Percentiles rank a stretch among this genome's conserved stretches.
Conservation (phyloP, 495 filamentous ascomycete species). For the Cercophora scortea region DNA sequence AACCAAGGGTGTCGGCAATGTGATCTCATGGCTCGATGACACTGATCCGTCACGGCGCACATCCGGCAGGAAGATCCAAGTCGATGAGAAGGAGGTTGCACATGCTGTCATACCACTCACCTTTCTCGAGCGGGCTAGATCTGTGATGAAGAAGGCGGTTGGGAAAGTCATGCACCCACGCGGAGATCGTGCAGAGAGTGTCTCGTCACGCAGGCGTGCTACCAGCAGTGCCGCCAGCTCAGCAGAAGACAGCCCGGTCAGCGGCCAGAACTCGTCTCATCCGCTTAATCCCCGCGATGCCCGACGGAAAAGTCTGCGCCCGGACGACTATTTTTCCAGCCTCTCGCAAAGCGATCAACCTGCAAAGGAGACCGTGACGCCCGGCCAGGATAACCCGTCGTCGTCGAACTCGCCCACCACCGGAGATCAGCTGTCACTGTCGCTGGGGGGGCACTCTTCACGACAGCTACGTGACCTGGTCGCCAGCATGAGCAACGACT, state of each 20-base stretch:
- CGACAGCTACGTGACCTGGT: slow-evolving; percentile 29
- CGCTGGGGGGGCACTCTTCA: slow-evolving; percentile 27
- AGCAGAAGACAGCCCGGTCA: slow-evolving; percentile 32
- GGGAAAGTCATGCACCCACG: slow-evolving; percentile 53
- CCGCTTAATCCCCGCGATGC: slow-evolving; percentile 35
- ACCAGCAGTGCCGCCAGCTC: slow-evolving; percentile 55
- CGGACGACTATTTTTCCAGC: slow-evolving; percentile 59
- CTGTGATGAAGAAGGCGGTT: slow-evolving; percentile 59
- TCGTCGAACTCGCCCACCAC: slow-evolving; percentile 26
- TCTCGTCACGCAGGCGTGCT: slow-evolving; percentile 44
- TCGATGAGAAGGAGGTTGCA: slow-evolving; percentile 83
- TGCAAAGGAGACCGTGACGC: slow-evolving; percentile 72
- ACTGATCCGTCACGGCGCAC: slow-evolving; percentile 78
- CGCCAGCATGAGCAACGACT: slow-evolving; percentile 42
- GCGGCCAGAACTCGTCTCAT: slow-evolving; percentile 26
- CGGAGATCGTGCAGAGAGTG: slow-evolving; percentile 45
- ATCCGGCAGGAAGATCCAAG: slow-evolving; percentile 83
- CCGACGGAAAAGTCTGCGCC: slow-evolving; percentile 61
- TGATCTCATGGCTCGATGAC: slow-evolving; percentile 78
- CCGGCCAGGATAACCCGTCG: slow-evolving; percentile 53
- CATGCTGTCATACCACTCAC: slow-evolving; percentile 83
- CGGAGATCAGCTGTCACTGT: slow-evolving; percentile 35
- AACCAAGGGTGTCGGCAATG: slow-evolving; percentile 67
- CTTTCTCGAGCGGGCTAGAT: slow-evolving; percentile 68
- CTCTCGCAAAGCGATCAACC: slow-evolving; percentile 58